Evolutionary conservation across 2,329 filamentous ascomycete species (phyloP).

Genomic region (Alternaria conjuncta): DNA sequence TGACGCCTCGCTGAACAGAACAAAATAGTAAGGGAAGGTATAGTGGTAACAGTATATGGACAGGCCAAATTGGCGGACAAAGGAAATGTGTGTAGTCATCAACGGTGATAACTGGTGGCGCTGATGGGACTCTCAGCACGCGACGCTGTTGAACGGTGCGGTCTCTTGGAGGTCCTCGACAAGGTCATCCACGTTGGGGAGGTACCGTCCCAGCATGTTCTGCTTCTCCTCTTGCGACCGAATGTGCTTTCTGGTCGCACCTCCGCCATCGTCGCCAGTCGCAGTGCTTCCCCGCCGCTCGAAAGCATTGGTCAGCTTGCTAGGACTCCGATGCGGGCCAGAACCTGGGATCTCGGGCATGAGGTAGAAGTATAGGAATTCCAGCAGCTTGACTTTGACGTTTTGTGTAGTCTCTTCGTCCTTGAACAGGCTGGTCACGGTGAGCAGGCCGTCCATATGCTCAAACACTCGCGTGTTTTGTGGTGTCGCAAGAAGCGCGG

Average conservation of each 20-base stretch:
- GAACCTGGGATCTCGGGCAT: slow-evolving; percentile 79
- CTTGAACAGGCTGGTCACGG: slow-evolving; percentile 92
- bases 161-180: slow-evolving; percentile 83
- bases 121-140: slow-evolving; percentile 22
- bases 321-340: slow-evolving; percentile 45
- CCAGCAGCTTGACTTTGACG: slow-evolving; percentile 94
- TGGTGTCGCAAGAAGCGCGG: slow-evolving; percentile 83
- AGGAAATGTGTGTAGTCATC: slow-evolving; percentile 11
- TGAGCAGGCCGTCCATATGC: slow-evolving; percentile 86
- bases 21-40: slow-evolving; percentile 13
- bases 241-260: slow-evolving; percentile 43
- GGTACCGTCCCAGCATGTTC: slow-evolving; percentile 74
- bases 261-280: slow-evolving; percentile 36
- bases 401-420: slow-evolving; percentile 82
- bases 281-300: slow-evolving; percentile 40
- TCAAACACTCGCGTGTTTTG: slow-evolving; percentile 92
- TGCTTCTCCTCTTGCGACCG: slow-evolving; percentile 83
- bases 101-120: neutral
- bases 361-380: slow-evolving; percentile 98
- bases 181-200: slow-evolving; percentile 80
- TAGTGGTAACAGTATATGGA: slow-evolving; percentile 21
- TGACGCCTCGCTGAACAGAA: slow-evolving; percentile 36
- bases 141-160: slow-evolving; percentile 60
- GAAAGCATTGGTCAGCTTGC: slow-evolving; percentile 41
- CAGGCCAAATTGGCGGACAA: slow-evolving; percentile 14